Base-by-base conservation (phyloP, 192 early-diverging fungal genomes). In the Gonapodya sp. region DNA sequence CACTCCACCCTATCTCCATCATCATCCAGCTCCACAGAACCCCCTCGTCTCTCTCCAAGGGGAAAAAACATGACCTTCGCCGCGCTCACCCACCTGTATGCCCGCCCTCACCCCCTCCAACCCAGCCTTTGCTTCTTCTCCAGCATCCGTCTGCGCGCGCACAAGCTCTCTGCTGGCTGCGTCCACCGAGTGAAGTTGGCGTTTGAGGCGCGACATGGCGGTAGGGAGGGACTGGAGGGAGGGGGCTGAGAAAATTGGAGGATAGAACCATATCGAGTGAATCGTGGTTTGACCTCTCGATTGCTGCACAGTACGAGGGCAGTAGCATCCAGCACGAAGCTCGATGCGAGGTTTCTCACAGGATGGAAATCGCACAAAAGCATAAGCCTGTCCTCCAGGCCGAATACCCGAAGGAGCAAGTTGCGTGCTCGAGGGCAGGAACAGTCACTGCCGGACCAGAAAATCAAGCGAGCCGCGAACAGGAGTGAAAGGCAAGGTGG, bases 81-180 rank as follows among this genome's bases (percentile, higher is more conserved):
- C 37, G 0, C 33, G 34, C 14, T 36, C 1, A 24, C 36, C n/a
- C 85, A 94, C 93, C 82, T 91, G 83, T 78, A 97, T 96, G 24
- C 91, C 91, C 81, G 88, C 84, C 82, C 93, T 92, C 0, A 94
- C 92, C 36, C 89, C 90, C 33, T 89, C 90, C 24, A 96, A 81
- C 74, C 94, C 91, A 82, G 89, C 87, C 73, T 87, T 83, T 36
- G 91, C 88, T 79, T 90, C 86, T 34, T 86, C 83, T 0, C 90
- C 92, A 31, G 84, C 85, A 80, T 89, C 89, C 0, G 91, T 89
- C 82, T 96, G 94, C 2, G 87, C 85, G 14, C 91, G 89, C 0
- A 96, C 91, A n/a, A 95, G 85, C 36, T 87, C 87, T 31, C 89
- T 84, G 77, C 95, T 90, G 72, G 95, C 91, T 1, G 85, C 79